phyloP scores from a whole-genome alignment of 495 filamentous ascomycete species.

The Penicillium malachiteum region DNA sequence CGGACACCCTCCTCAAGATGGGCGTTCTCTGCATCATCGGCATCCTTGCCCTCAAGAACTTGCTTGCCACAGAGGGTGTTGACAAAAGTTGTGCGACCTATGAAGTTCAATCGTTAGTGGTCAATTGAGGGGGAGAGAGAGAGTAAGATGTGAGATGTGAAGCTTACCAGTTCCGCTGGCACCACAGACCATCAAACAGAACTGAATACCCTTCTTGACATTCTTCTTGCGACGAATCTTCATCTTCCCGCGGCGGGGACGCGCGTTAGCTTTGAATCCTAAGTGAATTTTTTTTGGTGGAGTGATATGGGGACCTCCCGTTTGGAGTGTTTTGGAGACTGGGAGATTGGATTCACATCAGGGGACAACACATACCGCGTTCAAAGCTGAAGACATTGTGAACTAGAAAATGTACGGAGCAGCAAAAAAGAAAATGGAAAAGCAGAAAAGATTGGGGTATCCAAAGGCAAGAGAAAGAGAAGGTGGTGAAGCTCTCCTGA shows the following conservation, averaged over 20 bases:
- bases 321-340: conserved; percentile 33
- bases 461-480: conserved; percentile 17
- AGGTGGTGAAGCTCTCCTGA: conserved; percentile 24
- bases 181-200: conserved; percentile 99
- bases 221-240: conserved; percentile 99
- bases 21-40: conserved; percentile 82
- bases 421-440: conserved; percentile 14
- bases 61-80: conserved; percentile 97
- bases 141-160: conserved; percentile 1
- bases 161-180: conserved; percentile 92
- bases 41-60: conserved; percentile 83
- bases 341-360: conserved; percentile 30
- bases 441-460: conserved; percentile 11
- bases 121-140: conserved; percentile 24
- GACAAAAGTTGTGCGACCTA: conserved; percentile 97
- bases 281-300: conserved; percentile 14
- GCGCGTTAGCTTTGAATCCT: conserved; percentile 21
- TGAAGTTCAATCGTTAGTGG: conserved; percentile 23
- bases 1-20: conserved; percentile 95
- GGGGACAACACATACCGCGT: conserved; percentile 55
- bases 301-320: conserved; percentile 30
- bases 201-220: conserved; percentile 99
- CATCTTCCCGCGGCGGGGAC: conserved; percentile 53
- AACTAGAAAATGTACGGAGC: conserved; percentile 24
- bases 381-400: conserved; percentile 62